Base-by-base conservation (phyloP, 1,139 yeast genomes). In the Keqinozyma sinolaborantium region DNA sequence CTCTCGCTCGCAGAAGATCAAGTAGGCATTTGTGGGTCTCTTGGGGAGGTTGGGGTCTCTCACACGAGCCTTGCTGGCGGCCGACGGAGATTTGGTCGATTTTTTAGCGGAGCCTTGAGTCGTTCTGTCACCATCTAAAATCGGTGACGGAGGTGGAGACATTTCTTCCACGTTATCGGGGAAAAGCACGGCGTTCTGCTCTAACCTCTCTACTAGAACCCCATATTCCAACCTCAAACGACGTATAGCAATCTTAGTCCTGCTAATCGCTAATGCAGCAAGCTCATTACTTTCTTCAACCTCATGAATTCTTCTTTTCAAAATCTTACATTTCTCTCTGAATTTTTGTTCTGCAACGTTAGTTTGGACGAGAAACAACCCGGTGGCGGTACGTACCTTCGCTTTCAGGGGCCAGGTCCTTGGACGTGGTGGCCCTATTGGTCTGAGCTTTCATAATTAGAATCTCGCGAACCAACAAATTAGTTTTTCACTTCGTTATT, bases 11-110 rank as follows among this genome's bases (percentile, higher is more conserved):
- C 97, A 88, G 52, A 84, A 88, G 33, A 86, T 75, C 41, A 87
- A 66, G 50, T 88, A 87, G 7, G 96, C 95, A 56, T 88, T 88
- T 4, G 95, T 83, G 11, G 96, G 95, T 46, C 95, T 71, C 47
- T 85, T 85, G 11, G 97, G 96, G 48, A 83, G 72, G 44, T 79
- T 81, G 3, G 95, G 95, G 53, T 85, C 95, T 48, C 88, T 73
- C 16, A 64, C 51, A 32, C 45, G 58, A 26, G 51, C 50, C 33
- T 45, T 39, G n/a, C 26, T 34, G 7, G 39, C 31, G 5, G 41
- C 32, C 3, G 40, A 27, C 1, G 36, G 30, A 20, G 33, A 31
- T 38, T 56, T 51, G 6, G 42, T 4, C 25, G 35, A 19, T 44
- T 46, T 41, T 45, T 51, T 37, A 52, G 58, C 18, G 46, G 36